Evolutionary conservation across 805 yeast species (phyloP).

Genomic region (Saturnispora serradocipensis): DNA sequence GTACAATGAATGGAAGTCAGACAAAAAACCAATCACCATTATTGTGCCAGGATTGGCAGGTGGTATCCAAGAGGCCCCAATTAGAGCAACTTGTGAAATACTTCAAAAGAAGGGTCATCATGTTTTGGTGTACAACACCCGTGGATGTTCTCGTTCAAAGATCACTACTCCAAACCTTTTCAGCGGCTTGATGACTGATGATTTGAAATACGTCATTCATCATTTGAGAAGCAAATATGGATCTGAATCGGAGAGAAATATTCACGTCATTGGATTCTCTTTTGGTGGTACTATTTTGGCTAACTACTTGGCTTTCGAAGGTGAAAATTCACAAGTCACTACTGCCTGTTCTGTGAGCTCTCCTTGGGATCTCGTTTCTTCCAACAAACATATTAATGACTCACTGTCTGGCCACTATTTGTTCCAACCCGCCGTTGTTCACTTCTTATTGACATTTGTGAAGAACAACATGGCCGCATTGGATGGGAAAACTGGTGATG

Average conservation of each 20-base stretch:
- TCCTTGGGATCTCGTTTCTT: constrained; percentile 65
- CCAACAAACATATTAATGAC: constrained; percentile 35
- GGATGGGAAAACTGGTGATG: constrained; percentile 23
- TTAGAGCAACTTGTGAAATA: constrained; percentile 43
- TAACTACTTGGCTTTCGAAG: constrained; percentile 65
- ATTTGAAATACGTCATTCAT: constrained; percentile 50
- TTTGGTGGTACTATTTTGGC: constrained; percentile 61
- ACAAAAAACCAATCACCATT: constrained; percentile 47
- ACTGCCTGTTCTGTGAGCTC: constrained; percentile 54
- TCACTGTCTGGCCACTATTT: constrained; percentile 32
- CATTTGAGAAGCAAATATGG: constrained; percentile 46
- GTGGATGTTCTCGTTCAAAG: constrained; percentile 74
- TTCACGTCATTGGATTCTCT: constrained; percentile 62
- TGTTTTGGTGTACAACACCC: constrained; percentile 51
- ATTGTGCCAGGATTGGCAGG: constrained; percentile 71
- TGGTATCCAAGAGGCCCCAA: constrained; percentile 69
- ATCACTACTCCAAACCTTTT: constrained; percentile 60
- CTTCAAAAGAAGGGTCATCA: constrained; percentile 39
- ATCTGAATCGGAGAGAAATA: constrained; percentile 31
- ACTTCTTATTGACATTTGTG: constrained; percentile 33
- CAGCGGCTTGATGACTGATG: constrained; percentile 62
- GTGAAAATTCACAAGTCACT: constrained; percentile 39
- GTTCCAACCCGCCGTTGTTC: constrained; percentile 34
- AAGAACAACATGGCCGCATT: constrained; percentile 35
- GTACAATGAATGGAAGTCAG: constrained; percentile 26